A percentile compares a stretch with the other conserved stretches of the same genome.
phyloP scores from a whole-genome alignment of 2,329 filamentous ascomycete genomes.

The Sclerotinia glacialis region DNA sequence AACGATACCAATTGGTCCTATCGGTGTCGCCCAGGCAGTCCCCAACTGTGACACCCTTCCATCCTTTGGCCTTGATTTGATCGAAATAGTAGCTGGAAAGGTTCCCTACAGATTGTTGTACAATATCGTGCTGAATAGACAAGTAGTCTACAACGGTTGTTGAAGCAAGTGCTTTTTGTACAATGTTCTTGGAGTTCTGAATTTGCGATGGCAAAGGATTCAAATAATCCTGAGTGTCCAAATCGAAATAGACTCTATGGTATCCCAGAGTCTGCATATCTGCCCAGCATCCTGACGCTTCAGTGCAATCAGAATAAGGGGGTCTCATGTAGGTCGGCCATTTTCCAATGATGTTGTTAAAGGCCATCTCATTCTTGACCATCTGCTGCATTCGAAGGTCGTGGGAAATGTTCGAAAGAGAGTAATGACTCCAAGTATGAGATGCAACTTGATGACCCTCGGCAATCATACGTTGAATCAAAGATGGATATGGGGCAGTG shows the following conservation, averaged over 20 bases:
- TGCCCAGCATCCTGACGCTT: conserved; percentile 41
- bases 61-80: conserved; percentile 39
- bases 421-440: conserved; percentile 53
- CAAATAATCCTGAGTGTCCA: conserved; percentile 51
- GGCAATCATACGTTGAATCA: conserved; percentile 43
- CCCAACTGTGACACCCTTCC: conserved; percentile 45
- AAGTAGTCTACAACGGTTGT: conserved; percentile 39
- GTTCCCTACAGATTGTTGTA: conserved; percentile 37
- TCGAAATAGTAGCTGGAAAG: conserved; percentile 37
- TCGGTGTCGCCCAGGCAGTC: conserved; percentile 46
- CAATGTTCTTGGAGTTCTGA: conserved; percentile 47
- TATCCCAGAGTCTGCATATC: conserved; percentile 43
- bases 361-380: conserved; percentile 52
- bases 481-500: conserved; percentile 46
- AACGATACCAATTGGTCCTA: conserved; percentile 44
- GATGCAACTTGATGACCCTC: conserved; percentile 56
- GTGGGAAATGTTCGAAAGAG: conserved; percentile 44
- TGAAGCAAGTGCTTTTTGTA: conserved; percentile 41
- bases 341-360: conserved; percentile 52
- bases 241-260: conserved; percentile 48
- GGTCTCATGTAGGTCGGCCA: conserved; percentile 53
- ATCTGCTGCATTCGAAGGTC: conserved; percentile 47
- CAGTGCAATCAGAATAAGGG: conserved; percentile 41
- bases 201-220: conserved; percentile 44
- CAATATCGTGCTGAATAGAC: conserved; percentile 45